Evolutionary conservation across 148 eudicot genomes (phyloP).

Genomic region (Cornus controversa): DNA sequence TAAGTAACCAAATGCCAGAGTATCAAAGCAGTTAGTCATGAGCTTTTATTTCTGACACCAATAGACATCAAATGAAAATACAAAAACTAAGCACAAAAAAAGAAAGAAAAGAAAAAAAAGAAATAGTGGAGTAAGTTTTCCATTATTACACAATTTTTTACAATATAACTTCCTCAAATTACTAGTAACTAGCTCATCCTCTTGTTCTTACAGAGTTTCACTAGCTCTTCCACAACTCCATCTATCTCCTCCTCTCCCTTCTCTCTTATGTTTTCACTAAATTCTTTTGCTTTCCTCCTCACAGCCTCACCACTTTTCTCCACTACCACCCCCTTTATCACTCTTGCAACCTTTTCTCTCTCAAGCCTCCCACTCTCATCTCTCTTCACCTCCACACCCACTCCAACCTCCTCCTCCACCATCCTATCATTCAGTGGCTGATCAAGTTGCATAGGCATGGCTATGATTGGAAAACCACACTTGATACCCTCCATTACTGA

Average conservation of each 20-base stretch:
- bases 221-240: not conserved
- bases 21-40: too few relatives aligned
- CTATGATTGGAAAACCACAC: conserved; percentile 27
- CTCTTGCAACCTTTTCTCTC: conserved; percentile 16
- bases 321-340: conserved; percentile 12
- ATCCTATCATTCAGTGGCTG: conserved; percentile 33
- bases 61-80: too few relatives aligned
- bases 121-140: too few relatives aligned
- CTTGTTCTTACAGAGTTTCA: not conserved
- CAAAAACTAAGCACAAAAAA: too few relatives aligned
- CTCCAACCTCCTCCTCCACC: conserved; percentile 26
- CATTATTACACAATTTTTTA: too few relatives aligned
- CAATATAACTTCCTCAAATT: too few relatives aligned
- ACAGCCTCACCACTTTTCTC: conserved; percentile 12
- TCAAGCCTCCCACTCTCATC: conserved; percentile 17
- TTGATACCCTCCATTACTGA: conserved; percentile 25
- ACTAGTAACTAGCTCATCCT: too few relatives aligned
- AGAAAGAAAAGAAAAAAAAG: too few relatives aligned
- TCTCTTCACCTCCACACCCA: conserved; percentile 21
- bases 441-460: conserved; percentile 28
- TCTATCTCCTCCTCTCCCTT: conserved; percentile 14
- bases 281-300: conserved; percentile 18
- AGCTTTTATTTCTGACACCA: too few relatives aligned
- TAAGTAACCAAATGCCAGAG: too few relatives aligned
- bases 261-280: conserved; percentile 1